These are phyloP conservation scores for Bodo saltans DNA, from an alignment of 78 protist genomes.

Conservation along the genomic window DNA sequence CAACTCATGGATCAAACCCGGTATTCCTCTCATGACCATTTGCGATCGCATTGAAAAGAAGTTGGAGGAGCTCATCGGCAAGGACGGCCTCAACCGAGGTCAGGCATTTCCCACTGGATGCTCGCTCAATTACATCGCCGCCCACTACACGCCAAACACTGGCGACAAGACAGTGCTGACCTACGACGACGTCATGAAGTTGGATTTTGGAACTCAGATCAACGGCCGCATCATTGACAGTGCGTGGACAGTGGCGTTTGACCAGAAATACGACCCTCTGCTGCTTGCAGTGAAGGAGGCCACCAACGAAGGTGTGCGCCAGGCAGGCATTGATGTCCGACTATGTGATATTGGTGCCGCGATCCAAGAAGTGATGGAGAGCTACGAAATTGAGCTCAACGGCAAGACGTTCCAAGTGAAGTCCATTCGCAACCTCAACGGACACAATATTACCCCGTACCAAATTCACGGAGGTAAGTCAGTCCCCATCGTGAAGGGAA, in stretches of 20 bases:
- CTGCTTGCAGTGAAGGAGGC: constrained; percentile 88
- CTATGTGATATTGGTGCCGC: constrained; percentile 91
- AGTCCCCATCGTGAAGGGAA: constrained; percentile 90
- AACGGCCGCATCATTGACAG: constrained; percentile 93
- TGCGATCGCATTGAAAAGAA: constrained; percentile 67
- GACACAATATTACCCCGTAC: constrained; percentile 92
- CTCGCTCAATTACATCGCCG: constrained; percentile 91
- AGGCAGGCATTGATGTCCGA: constrained; percentile 91
- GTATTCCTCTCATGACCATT: constrained; percentile 68
- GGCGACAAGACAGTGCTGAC: constrained; percentile 92
- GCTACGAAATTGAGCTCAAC: constrained; percentile 88
- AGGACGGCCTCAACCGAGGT: constrained; percentile 74
- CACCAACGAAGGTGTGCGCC: constrained; percentile 83
- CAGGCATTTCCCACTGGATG: constrained; percentile 92
- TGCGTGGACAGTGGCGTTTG: constrained; percentile 86
- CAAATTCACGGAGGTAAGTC: constrained; percentile 91
- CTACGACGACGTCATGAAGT: constrained; percentile 88
- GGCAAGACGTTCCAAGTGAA: constrained; percentile 79
- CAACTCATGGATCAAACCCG: constrained; percentile 66
- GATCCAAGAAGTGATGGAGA: constrained; percentile 96
- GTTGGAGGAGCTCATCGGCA: constrained; percentile 54
- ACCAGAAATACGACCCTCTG: constrained; percentile 78
- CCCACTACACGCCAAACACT: constrained; percentile 97
- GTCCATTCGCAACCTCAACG: constrained; percentile 87
- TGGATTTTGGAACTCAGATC: constrained; percentile 96